Evolutionary conservation across 345 rosid species (phyloP), one percentile per base, ranked within the genome.

Genomic region (Euphorbia tirucalli): DNA sequence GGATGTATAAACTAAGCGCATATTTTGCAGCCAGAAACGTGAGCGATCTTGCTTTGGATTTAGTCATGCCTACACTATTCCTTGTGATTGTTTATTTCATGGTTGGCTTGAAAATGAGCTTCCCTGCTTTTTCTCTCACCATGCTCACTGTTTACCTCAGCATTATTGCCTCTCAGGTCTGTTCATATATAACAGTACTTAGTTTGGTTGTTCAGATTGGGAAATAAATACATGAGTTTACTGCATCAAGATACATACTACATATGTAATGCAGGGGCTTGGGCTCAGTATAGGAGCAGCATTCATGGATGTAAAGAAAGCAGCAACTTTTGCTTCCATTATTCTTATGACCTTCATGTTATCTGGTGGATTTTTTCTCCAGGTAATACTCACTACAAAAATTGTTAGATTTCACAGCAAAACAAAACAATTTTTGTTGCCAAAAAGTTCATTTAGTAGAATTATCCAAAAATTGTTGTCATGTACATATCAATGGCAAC

Each of bases 1-100:
- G 70, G 25, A 82, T 82, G 85, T 82, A 74, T n/a, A 71, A 66
- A 48, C 79, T 82, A 7, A 79, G 73, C 55, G 81, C 85, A 35
- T 77, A 71, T 22, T 77, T 79, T 62, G 31, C 64, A 2, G 81
- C 85, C 2, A 79, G 75, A 71, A 76, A 59, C 72, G 55, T 44
- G 0, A 73, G 64, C 60, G 81, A 82, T 54, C 75, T 82, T 59
- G 81, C 76, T 11, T 54, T 77, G 63, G 85, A 82, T 71, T 77
- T 82, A 64, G 10, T 71, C 0, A 22, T 76, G 70, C 85, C 83
- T 4, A 9, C 75, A 18, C 25, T 74, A 11, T 79, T 74, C 61
- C 65, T 77, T 41, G 39, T 68, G 25, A 74, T 74, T 19, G 77
- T 79, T 32, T 74, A 77, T 39, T 67, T 82, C 11, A 79, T 79